Evolutionary conservation across 257 asterid species (phyloP).

Genomic region (Solanum tarapatanum): DNA sequence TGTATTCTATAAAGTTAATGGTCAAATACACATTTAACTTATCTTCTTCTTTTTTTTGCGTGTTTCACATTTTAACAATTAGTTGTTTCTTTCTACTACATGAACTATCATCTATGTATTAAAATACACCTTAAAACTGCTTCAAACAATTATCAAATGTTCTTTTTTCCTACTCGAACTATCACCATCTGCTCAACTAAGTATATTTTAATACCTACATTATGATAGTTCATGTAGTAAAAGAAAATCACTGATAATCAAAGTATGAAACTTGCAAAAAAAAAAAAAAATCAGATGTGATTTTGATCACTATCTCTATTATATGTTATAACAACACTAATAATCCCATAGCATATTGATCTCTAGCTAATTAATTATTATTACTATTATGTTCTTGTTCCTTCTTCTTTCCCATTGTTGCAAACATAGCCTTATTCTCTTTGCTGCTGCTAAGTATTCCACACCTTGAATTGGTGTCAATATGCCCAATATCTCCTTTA

Average conservation of each 20-base stretch:
- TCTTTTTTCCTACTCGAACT: not conserved
- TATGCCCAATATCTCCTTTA: slow-evolving; percentile 12
- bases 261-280: not conserved
- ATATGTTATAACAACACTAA: not conserved
- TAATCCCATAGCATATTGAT: not conserved
- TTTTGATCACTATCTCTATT: not conserved
- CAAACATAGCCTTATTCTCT: slow-evolving; percentile 17
- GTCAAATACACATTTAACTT: not conserved
- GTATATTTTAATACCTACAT: not conserved
- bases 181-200: not conserved
- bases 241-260: accelerated
- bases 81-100: not conserved
- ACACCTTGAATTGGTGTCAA: slow-evolving; percentile 22
- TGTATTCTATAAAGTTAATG: not conserved
- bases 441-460: slow-evolving; percentile 14
- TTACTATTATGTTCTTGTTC: slow-evolving; percentile 11
- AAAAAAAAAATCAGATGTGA: too few species aligned
- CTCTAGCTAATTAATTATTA: not conserved
- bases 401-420: slow-evolving; percentile 20
- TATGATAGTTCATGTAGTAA: accelerated
- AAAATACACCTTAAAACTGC: not conserved
- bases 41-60: not conserved
- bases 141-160: not conserved
- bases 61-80: not conserved
- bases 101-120: not conserved